These are phyloP conservation scores for Gloeophyllum trabeum DNA, from an alignment of 768 basidiomycete species.

Conservation along the genomic window DNA sequence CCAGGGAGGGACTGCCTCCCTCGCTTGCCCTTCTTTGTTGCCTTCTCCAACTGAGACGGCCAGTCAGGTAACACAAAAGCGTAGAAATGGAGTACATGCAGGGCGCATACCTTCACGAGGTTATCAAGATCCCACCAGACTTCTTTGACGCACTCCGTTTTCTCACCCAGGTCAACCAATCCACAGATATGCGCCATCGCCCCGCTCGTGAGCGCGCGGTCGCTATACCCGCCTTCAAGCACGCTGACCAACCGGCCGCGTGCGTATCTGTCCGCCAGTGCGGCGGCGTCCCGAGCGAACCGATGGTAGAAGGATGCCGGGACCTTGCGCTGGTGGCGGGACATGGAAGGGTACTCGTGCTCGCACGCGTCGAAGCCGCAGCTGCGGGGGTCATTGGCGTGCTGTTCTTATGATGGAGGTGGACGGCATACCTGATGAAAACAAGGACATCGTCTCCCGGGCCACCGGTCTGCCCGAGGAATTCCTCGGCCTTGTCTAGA, in stretches of 20 bases:
- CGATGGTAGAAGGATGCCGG: slow-evolving; percentile 78
- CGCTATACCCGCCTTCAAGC: slow-evolving; percentile 92
- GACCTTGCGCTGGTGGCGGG: slow-evolving; percentile 81
- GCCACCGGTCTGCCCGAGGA: slow-evolving; percentile 56
- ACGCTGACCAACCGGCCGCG: slow-evolving; percentile 72
- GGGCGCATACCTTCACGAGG: slow-evolving; percentile 35
- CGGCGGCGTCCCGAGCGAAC: slow-evolving; percentile 63
- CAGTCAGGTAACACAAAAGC: too few relatives aligned
- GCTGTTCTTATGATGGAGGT: neutral
- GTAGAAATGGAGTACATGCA: too few relatives aligned
- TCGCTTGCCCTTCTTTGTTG: slow-evolving; percentile 47
- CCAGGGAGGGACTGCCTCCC: slow-evolving; percentile 24
- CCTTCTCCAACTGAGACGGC: slow-evolving; percentile 45
- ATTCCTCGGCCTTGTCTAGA: slow-evolving; percentile 56
- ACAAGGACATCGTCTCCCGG: slow-evolving; percentile 63
- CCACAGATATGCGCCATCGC: slow-evolving; percentile 76
- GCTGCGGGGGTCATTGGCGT: slow-evolving; percentile 25
- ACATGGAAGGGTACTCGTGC: slow-evolving; percentile 88
- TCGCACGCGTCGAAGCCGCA: slow-evolving; percentile 94
- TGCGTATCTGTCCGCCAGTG: slow-evolving; percentile 54
- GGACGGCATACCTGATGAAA: slow-evolving; percentile 68
- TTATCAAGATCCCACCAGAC: slow-evolving; percentile 60
- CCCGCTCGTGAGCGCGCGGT: slow-evolving; percentile 77
- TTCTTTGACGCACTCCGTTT: slow-evolving; percentile 13
- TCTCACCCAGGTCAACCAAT: slow-evolving; percentile 26